Evolutionary conservation across 2,329 filamentous ascomycete genomes (phyloP).

Genomic region (Exophiala viscosa): DNA sequence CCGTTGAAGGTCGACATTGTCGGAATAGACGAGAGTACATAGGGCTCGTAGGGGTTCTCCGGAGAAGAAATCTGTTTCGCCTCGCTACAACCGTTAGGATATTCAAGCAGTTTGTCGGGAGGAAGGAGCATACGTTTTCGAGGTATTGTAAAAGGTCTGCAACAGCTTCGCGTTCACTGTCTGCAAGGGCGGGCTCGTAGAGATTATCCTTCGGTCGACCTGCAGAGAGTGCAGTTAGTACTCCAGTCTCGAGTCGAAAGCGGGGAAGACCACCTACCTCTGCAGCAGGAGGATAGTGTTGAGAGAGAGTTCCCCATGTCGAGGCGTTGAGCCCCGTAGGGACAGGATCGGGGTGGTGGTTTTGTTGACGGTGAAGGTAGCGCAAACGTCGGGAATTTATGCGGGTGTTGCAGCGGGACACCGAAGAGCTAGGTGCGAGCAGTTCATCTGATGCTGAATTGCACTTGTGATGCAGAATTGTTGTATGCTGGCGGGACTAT

Average conservation of each 20-base stretch:
- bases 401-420: slow-evolving; percentile 4
- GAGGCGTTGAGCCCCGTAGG: slow-evolving; percentile 24
- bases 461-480: slow-evolving; percentile 11
- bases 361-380: slow-evolving; percentile 6
- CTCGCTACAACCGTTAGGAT: slow-evolving; percentile 58
- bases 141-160: slow-evolving; percentile 92
- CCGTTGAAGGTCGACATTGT: slow-evolving; percentile 95
- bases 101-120: slow-evolving; percentile 20
- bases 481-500: slow-evolving; percentile 12
- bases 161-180: slow-evolving; percentile 94
- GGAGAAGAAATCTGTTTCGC: slow-evolving; percentile 96
- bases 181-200: slow-evolving; percentile 83
- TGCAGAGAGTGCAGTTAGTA: slow-evolving; percentile 32
- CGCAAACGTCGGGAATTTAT: slow-evolving; percentile 1
- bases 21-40: slow-evolving; percentile 94
- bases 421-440: slow-evolving; percentile 2
- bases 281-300: slow-evolving; percentile 29
- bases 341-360: slow-evolving; percentile 7
- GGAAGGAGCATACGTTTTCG: slow-evolving; percentile 71
- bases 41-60: slow-evolving; percentile 90
- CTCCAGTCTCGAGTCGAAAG: background rate
- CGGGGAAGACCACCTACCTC: slow-evolving; percentile 14
- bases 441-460: slow-evolving; percentile 19
- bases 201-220: slow-evolving; percentile 75
- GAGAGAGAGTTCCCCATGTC: slow-evolving; percentile 30